A percentile compares a stretch with the other conserved stretches of the same genome.
Evolutionary conservation across 495 filamentous ascomycete genomes (phyloP).

Genomic region (Hypoxylon subgilvum): DNA sequence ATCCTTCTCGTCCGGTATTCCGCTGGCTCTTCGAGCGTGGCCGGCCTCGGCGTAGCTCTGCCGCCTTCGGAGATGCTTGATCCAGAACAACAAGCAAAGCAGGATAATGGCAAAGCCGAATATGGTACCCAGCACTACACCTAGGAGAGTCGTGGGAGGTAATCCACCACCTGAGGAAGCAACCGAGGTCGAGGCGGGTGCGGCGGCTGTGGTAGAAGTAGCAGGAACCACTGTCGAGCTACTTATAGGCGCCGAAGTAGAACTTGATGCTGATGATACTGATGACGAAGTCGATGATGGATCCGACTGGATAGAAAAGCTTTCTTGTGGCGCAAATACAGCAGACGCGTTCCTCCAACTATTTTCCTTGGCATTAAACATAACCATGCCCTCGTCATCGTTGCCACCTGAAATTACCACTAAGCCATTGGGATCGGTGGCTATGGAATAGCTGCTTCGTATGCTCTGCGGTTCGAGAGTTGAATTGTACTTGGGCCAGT

Average conservation of each 20-base stretch:
- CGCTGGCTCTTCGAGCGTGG: slow-evolving; percentile 57
- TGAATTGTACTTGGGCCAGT: slow-evolving; percentile 80
- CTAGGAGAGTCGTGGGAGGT: slow-evolving; percentile 69
- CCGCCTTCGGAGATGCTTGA: slow-evolving; percentile 63
- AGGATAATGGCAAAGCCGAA: slow-evolving; percentile 73
- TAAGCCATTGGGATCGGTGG: slow-evolving; percentile 60
- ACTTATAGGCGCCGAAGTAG: slow-evolving; percentile 38
- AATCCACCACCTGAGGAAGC: slow-evolving; percentile 38
- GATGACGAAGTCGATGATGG: slow-evolving; percentile 53
- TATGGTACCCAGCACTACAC: slow-evolving; percentile 78
- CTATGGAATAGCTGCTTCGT: slow-evolving; percentile 55
- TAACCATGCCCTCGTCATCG: slow-evolving; percentile 66
- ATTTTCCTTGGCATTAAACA: slow-evolving; percentile 83
- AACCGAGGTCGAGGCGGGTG: slow-evolving; percentile 22
- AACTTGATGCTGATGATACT: slow-evolving; percentile 48
- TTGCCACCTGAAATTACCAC: slow-evolving; percentile 82
- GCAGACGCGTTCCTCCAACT: slow-evolving; percentile 78
- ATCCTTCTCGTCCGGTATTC: slow-evolving; percentile 60
- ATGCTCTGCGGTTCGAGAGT: slow-evolving; percentile 69
- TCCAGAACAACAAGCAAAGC: slow-evolving; percentile 67
- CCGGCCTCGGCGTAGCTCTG: slow-evolving; percentile 55
- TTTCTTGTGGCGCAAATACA: slow-evolving; percentile 60
- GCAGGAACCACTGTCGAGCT: slow-evolving; percentile 35
- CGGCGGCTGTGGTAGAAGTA: slow-evolving; percentile 46
- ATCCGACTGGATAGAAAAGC: slow-evolving; percentile 41